Evolutionary conservation across 371 early-diverging fungal species (phyloP), one percentile per base, ranked within the genome.

Genomic region (Synchytrium microbalum): DNA sequence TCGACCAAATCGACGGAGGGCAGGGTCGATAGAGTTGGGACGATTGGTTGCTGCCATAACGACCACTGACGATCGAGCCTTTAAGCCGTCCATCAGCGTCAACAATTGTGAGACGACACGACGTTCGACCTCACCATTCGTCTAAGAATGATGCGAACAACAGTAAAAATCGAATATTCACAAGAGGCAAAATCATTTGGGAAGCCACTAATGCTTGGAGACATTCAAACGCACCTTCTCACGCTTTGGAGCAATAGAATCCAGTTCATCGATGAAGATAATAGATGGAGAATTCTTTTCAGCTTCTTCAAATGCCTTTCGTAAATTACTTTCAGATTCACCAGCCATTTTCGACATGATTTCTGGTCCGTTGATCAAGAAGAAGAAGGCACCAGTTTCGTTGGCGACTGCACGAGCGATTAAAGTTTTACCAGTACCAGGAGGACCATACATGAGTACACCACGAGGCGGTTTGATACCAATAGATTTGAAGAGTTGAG

Each of bases 271-370:
- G 71, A 98, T 96, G 68, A 98, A 96, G 71, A 97, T 93, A 65
- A 99, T 99, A 61, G 98, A 85, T 5, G 99, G 99, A 56, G 92
- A 87, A 78, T 98, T 94, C 82, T 98, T 95, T 77, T 96, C 96
- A 32, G 99, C 99, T 76, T 98, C 98, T 70, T 99, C 97, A 67
- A 99, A 99, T 1, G 95, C 96, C 78, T 98, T 97, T 68, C 99
- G 88, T 65, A 99, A 75, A 80, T 99, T 99, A 71, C 90, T 90
- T 77, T 98, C 99, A 67, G 92, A 92, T 73, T 98, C 99, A 73
- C 99, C 99, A 56, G 97, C 93, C 95, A 99, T 97, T 83, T 99
- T 99, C 64, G 94, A 93, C 98, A 99, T 96, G 72, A 99, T 95
- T 71, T 99, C 98, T 64, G 99, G 98, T 55, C 98, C 99, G 75